These are phyloP conservation scores for Tolypocladium tropicale DNA, from an alignment of 2,329 filamentous ascomycete genomes.

Conservation along the genomic window DNA sequence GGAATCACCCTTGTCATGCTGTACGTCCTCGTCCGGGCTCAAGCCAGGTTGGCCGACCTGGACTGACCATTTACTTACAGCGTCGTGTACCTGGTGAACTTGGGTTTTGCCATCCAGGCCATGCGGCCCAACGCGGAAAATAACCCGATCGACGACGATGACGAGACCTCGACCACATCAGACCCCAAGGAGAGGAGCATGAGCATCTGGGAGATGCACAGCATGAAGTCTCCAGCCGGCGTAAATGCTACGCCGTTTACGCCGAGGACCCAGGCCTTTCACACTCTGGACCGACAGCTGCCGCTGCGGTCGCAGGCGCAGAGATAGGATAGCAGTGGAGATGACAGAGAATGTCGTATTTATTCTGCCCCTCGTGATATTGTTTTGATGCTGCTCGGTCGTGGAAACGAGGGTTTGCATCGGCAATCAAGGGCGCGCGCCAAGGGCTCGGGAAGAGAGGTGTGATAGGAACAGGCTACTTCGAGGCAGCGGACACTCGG, in stretches of 20 bases:
- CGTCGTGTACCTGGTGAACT: slow-evolving; percentile 47
- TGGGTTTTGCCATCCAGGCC: slow-evolving; percentile 48
- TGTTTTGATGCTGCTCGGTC: too few relatives aligned
- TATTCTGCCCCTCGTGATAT: not conserved
- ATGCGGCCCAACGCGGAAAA: slow-evolving; percentile 46
- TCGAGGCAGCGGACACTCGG: not conserved
- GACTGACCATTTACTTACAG: slow-evolving; percentile 23
- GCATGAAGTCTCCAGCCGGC: slow-evolving; percentile 28
- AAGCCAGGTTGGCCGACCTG: not conserved
- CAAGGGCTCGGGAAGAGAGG: not conserved
- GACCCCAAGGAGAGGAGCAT: slow-evolving; percentile 31
- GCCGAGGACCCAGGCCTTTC: slow-evolving; percentile 57
- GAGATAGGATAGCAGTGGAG: not conserved
- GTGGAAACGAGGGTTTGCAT: not conserved
- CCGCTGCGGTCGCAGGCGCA: slow-evolving; percentile 32
- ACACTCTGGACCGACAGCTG: slow-evolving; percentile 48
- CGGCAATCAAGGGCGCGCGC: too few relatives aligned
- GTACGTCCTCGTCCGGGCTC: slow-evolving; percentile 34
- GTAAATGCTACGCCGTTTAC: slow-evolving; percentile 40
- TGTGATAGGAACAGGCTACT: not conserved
- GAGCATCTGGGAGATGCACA: slow-evolving; percentile 48
- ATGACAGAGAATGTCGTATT: not conserved
- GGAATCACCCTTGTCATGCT: slow-evolving; percentile 56
- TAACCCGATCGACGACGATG: slow-evolving; percentile 32
- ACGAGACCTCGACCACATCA: slow-evolving; percentile 25